Evolutionary conservation across 2,329 filamentous ascomycete species (phyloP).

Genomic region (Nemania sp.): DNA sequence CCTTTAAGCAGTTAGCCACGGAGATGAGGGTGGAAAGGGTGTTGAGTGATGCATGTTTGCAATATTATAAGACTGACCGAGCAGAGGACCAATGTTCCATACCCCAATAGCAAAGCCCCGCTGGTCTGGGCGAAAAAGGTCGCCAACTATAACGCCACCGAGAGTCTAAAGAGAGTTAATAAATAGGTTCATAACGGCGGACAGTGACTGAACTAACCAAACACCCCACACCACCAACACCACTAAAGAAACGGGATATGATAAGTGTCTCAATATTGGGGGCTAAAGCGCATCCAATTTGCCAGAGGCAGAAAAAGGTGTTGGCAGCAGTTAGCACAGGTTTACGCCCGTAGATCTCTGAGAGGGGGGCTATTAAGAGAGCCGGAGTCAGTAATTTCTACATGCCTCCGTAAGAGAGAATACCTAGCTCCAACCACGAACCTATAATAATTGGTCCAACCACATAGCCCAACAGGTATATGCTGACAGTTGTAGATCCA

Average conservation of each 20-base stretch:
- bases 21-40: background rate
- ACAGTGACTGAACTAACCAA: constrained; percentile 45
- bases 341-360: constrained; percentile 72
- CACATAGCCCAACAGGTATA: constrained; percentile 69
- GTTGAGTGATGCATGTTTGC: background rate
- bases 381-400: too few relatives aligned
- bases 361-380: constrained; percentile 61
- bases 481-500: constrained; percentile 66
- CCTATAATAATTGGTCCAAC: constrained; percentile 62
- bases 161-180: constrained; percentile 3
- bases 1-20: constrained; percentile 39
- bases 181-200: too few relatives aligned
- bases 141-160: constrained; percentile 65
- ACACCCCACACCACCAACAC: constrained; percentile 65
- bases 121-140: constrained; percentile 60
- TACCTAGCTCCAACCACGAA: too few relatives aligned
- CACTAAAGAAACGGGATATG: constrained; percentile 67
- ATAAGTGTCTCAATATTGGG: constrained; percentile 65
- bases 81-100: constrained; percentile 48
- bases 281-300: constrained; percentile 71
- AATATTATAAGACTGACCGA: constrained; percentile 47
- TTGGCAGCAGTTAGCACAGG: constrained; percentile 67
- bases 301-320: constrained; percentile 67
- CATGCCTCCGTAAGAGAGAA: too few relatives aligned
- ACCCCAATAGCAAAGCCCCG: constrained; percentile 57